phyloP scores from a whole-genome alignment of 176 grass and related monocot species.

The Bolboschoenus planiculmis region DNA sequence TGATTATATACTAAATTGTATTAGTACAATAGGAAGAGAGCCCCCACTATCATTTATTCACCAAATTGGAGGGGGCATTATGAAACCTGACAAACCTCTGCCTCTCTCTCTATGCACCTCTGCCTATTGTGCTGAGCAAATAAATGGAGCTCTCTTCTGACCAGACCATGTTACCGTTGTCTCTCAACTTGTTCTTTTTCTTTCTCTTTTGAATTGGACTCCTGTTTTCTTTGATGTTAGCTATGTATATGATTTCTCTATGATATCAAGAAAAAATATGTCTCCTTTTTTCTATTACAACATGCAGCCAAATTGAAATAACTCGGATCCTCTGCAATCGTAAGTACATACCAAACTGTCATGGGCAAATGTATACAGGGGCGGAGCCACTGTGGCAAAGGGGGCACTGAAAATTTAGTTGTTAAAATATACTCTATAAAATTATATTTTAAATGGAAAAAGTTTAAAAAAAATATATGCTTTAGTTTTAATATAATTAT shows the following conservation, averaged over 20 bases:
- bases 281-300: not conserved
- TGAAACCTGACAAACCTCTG: constrained; percentile 13
- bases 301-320: not conserved
- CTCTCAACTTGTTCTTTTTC: not conserved
- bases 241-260: not conserved
- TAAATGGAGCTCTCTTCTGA: constrained; percentile 16
- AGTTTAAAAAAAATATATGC: no score
- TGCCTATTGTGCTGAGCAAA: constrained; percentile 3
- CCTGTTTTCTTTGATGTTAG: not conserved
- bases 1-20: not conserved
- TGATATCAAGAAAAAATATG: not conserved
- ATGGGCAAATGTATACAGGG: not conserved
- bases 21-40: not conserved
- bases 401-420: no score
- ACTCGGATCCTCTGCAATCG: not conserved
- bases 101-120: not conserved
- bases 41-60: not conserved
- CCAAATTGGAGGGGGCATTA: not conserved
- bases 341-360: not conserved
- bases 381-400: no score
- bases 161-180: constrained; percentile 19
- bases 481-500: no score
- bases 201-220: not conserved
- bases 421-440: no score
- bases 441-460: no score